phyloP scores from a whole-genome alignment of 2,329 filamentous ascomycete genomes.

The Nemania sp. region DNA sequence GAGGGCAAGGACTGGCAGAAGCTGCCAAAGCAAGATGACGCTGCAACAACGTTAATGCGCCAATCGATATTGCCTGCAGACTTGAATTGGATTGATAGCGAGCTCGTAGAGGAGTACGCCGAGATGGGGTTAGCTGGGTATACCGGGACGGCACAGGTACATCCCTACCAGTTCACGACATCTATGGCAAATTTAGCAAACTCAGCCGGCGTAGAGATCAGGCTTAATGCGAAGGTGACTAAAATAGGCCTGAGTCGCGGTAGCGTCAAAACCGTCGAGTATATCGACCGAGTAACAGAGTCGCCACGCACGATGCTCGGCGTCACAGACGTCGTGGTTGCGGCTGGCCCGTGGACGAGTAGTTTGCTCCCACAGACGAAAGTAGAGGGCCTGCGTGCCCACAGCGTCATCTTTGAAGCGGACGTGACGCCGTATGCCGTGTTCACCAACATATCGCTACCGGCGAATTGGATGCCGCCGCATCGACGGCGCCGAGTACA shows the following conservation, averaged over 20 bases:
- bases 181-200: slow-evolving; percentile 82
- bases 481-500: slow-evolving; percentile 66
- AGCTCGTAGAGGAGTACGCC: slow-evolving; percentile 76
- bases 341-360: slow-evolving; percentile 73
- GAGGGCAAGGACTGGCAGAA: slow-evolving; percentile 68
- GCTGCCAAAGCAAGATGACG: slow-evolving; percentile 69
- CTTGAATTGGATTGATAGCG: slow-evolving; percentile 84
- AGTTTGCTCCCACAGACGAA: slow-evolving; percentile 68
- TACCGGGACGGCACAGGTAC: slow-evolving; percentile 89
- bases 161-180: slow-evolving; percentile 91
- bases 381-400: slow-evolving; percentile 70
- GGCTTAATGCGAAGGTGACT: slow-evolving; percentile 74
- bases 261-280: slow-evolving; percentile 71
- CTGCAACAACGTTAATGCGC: slow-evolving; percentile 61
- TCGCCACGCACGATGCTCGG: slow-evolving; percentile 53
- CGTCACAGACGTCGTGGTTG: slow-evolving; percentile 67
- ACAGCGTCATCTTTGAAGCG: slow-evolving; percentile 74
- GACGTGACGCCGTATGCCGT: slow-evolving; percentile 79
- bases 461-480: slow-evolving; percentile 69
- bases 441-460: slow-evolving; percentile 87
- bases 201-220: slow-evolving; percentile 75
- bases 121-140: slow-evolving; percentile 80
- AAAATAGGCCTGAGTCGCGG: slow-evolving; percentile 67
- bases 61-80: slow-evolving; percentile 77
- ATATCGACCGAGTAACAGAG: slow-evolving; percentile 61